Base-by-base conservation (phyloP, 192 early-diverging fungal genomes). In the Podochytrium sp. region DNA sequence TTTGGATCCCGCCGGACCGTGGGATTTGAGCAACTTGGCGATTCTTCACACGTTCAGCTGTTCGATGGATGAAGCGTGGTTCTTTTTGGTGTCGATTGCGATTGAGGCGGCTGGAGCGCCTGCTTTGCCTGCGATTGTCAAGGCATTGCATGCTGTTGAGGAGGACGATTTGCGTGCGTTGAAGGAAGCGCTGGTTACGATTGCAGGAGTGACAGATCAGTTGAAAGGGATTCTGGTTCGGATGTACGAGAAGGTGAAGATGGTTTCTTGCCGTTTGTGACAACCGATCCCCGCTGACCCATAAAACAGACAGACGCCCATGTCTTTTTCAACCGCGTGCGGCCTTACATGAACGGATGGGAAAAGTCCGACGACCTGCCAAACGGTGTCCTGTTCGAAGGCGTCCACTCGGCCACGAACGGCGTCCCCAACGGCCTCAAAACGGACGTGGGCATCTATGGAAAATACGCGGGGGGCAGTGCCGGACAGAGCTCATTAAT, bases 401-500 rank as follows among this genome's bases (percentile, higher is more conserved):
- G 96, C 2, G 94, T 99, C 7, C 27, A 42, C 10, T 25, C 67
- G 29, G 27, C 42, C 16, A 77, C 65, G 34, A 52, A 60, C 42
- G 52, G 51, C 3, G 49, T 71, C 23, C 41, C 58, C 7, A 63
- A 79, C 69, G 74, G 74, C 16, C 14, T 55, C 5, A 39, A 52
- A 18, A 62, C 66, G 3, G 64, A 61, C 33, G 25, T 65, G 5
- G 83, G 85, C 6, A 73, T 83, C 1, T 85, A 74, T 58, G 76
- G 84, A 37, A 81, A 78, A 34, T 86, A 84, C 79, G 92, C 95
- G 1, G 97, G 97, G 38, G 97, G 93, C 0, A 95, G 93, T 80
- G 96, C 97, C 2, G 97, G 94, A 0, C 97, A 99, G 79, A 94
- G 91, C 29, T 89, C 95, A n/a, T 74, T 97, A 56, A 94, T 99